These are phyloP conservation scores for Podospora fimiseda DNA, from an alignment of 495 filamentous ascomycete species.

Conservation along the genomic window DNA sequence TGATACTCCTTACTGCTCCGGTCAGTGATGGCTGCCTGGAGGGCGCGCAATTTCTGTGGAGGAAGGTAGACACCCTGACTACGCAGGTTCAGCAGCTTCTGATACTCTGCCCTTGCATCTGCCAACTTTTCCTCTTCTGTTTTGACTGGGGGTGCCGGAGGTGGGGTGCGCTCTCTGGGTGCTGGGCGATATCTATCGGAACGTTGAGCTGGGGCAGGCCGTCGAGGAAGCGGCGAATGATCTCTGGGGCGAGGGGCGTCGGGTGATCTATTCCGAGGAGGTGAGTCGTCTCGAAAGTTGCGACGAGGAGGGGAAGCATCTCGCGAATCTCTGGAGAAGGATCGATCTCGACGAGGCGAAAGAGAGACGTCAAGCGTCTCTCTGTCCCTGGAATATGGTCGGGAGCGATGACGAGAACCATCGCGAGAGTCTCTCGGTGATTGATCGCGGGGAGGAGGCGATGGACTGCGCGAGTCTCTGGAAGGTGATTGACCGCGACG, in stretches of 20 bases:
- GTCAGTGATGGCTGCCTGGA: conserved; percentile 96
- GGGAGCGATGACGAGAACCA: not conserved
- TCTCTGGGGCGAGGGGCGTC: conserved; percentile 11
- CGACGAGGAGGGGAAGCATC: not conserved
- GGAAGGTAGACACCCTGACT: conserved; percentile 96
- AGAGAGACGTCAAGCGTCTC: not conserved
- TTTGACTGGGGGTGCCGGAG: conserved; percentile 47
- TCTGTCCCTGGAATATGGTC: not conserved
- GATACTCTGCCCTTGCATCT: conserved; percentile 81
- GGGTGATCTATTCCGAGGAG: conserved; percentile 1
- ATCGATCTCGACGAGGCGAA: not conserved
- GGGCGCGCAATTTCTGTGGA: conserved; percentile 78
- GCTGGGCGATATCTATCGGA: conserved; percentile 37
- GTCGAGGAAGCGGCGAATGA: conserved; percentile 23
- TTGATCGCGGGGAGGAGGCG: not conserved
- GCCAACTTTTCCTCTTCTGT: conserved; percentile 77
- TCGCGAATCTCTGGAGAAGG: not conserved
- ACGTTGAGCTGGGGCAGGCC: conserved; percentile 19
- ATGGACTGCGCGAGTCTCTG: conserved; percentile 1
- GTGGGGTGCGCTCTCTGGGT: conserved; percentile 35
- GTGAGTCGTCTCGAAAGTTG: conserved; percentile 5
- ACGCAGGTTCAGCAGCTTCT: conserved; percentile 81
- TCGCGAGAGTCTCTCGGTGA: not conserved
- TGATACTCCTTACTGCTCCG: conserved; percentile 95
- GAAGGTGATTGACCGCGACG: not conserved